Conservation (phyloP, 2,329 filamentous ascomycete species). For the Diaporthe sp. region DNA sequence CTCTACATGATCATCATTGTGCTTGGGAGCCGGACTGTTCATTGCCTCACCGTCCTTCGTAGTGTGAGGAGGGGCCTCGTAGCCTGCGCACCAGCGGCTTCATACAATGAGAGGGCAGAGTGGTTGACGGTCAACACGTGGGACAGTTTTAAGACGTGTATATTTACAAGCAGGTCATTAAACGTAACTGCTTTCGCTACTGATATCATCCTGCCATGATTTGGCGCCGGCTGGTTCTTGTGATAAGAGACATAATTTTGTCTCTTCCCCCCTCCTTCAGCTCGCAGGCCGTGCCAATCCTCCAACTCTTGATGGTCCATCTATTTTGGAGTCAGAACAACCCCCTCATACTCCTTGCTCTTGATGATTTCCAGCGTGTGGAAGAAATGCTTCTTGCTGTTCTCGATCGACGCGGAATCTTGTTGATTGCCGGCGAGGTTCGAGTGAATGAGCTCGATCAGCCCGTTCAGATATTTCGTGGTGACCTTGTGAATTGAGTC, state of each 20-base stretch:
- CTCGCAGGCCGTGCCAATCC: neutral
- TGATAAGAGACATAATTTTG: neutral
- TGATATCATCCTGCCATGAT: slow-evolving; percentile 9
- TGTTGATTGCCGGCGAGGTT: slow-evolving; percentile 89
- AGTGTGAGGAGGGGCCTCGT: neutral
- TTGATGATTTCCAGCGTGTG: slow-evolving; percentile 95
- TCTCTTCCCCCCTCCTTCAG: neutral
- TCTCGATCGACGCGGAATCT: slow-evolving; percentile 86
- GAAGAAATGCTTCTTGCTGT: slow-evolving; percentile 92
- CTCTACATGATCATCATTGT: too few species aligned
- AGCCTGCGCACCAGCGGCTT: neutral
- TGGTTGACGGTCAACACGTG: too few species aligned
- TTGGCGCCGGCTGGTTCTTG: neutral
- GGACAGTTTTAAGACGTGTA: neutral
- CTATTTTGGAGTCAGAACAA: slow-evolving; percentile 76
- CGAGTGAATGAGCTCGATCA: slow-evolving; percentile 98
- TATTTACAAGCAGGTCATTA: slow-evolving; percentile 34
- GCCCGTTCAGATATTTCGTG: slow-evolving; percentile 96
- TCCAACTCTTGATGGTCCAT: neutral
- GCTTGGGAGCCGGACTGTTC: neutral
- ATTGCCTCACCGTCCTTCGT: neutral
- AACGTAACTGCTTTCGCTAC: slow-evolving; percentile 20
- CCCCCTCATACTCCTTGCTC: slow-evolving; percentile 91
- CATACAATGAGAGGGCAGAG: neutral
- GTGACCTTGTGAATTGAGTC: slow-evolving; percentile 72